Evolutionary conservation across 768 basidiomycete species (phyloP).

Genomic region (Albatrellus ellisii): DNA sequence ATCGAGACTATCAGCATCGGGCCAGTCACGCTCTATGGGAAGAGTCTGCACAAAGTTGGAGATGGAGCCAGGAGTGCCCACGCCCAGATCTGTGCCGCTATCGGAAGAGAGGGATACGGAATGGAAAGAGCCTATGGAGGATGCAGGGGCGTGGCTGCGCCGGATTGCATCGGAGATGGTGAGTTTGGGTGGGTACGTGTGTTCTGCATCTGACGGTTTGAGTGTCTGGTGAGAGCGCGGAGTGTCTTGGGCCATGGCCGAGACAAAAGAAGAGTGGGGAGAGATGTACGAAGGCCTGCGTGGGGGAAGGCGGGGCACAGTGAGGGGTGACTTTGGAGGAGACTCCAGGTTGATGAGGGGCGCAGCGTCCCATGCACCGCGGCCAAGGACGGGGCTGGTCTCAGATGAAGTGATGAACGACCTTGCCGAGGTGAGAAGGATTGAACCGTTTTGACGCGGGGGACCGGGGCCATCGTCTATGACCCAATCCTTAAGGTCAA

Average conservation of each 20-base stretch:
- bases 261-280: slow-evolving; percentile 39
- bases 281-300: slow-evolving; percentile 37
- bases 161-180: slow-evolving; percentile 21
- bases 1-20: slow-evolving; percentile 38
- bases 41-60: neutral
- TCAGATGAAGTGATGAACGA: neutral
- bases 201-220: slow-evolving; percentile 27
- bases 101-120: slow-evolving; percentile 69
- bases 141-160: slow-evolving; percentile 38
- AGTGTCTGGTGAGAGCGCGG: slow-evolving; percentile 28
- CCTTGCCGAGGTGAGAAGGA: neutral
- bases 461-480: slow-evolving; percentile 40
- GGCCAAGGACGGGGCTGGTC: neutral
- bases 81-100: slow-evolving; percentile 16
- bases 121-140: slow-evolving; percentile 69
- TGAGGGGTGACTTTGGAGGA: slow-evolving; percentile 17
- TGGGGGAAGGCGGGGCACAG: slow-evolving; percentile 46
- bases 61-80: slow-evolving; percentile 21
- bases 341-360: slow-evolving; percentile 44
- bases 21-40: slow-evolving; percentile 25
- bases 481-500: slow-evolving; percentile 62
- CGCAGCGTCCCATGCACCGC: slow-evolving; percentile 12
- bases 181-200: slow-evolving; percentile 34
- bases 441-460: neutral
- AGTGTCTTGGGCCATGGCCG: slow-evolving; percentile 23